Conservation (phyloP, 2,329 filamentous ascomycete species). For the Clonostachys sp. region DNA sequence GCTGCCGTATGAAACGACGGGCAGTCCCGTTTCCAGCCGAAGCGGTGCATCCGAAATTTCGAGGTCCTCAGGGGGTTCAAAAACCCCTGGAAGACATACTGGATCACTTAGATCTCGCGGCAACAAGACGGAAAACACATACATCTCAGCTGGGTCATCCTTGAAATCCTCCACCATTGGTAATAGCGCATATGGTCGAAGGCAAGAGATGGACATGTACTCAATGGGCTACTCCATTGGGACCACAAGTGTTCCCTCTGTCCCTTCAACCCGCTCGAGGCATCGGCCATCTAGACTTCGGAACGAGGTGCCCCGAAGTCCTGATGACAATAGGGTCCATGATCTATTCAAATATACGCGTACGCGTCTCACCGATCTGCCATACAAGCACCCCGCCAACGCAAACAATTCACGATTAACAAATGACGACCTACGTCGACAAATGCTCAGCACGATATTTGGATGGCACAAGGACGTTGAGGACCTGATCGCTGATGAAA, state of each 20-base stretch:
- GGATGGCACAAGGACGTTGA: conserved; percentile 88
- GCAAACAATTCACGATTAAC: conserved; percentile 57
- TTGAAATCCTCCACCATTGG: conserved; percentile 25
- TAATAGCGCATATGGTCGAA: conserved; percentile 1
- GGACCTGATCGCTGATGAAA: conserved; percentile 78
- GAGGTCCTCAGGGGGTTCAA: conserved; percentile 49
- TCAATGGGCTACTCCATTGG: conserved; percentile 39
- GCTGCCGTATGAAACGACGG: conserved; percentile 49
- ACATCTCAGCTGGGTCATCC: conserved; percentile 61
- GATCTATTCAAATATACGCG: conserved; percentile 87
- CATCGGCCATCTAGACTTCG: conserved; percentile 65
- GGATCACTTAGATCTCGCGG: conserved; percentile 48
- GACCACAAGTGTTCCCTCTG: conserved; percentile 31
- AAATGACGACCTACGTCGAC: conserved; percentile 74
- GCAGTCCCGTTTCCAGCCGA: conserved; percentile 60
- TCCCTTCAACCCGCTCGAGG: conserved; percentile 40
- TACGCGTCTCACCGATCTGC: conserved; percentile 74
- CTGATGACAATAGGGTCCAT: conserved; percentile 60
- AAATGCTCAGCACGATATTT: conserved; percentile 93
- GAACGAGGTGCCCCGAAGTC: conserved; percentile 75
- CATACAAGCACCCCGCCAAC: conserved; percentile 66
- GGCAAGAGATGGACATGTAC: conserved; percentile 43
- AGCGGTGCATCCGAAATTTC: conserved; percentile 58
- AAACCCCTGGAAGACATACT: conserved; percentile 42
- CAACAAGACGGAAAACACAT: conserved; percentile 55